Percentiles rank a stretch among this genome's conserved stretches.
These are phyloP conservation scores for Spergularia marina DNA, from an alignment of 148 eudicot genomes.

Conservation along the genomic window DNA sequence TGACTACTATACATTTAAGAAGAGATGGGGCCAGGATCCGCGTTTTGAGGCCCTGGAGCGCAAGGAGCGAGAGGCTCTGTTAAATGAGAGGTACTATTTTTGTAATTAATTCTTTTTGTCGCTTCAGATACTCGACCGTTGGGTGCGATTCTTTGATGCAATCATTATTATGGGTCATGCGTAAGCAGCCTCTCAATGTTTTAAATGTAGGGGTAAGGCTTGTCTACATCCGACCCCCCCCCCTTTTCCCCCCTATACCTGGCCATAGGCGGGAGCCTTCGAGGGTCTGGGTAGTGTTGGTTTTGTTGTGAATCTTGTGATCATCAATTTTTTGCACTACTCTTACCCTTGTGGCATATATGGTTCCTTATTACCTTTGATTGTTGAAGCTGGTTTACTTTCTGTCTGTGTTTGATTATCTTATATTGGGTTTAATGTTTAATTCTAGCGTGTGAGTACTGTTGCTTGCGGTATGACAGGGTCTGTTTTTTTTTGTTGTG, in stretches of 20 bases:
- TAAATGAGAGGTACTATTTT: slow-evolving; percentile 76
- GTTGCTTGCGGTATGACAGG: too few relatives aligned
- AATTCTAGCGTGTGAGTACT: too few relatives aligned
- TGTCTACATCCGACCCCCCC: too few relatives aligned
- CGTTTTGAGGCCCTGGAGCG: slow-evolving; percentile 83
- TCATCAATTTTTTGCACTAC: neutral
- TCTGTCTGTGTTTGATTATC: neutral
- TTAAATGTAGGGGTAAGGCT: too few relatives aligned
- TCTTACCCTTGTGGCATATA: neutral
- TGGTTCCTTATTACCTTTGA: neutral
- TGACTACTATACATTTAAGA: slow-evolving; percentile 76
- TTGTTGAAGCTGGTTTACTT: neutral
- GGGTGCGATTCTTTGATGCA: neutral
- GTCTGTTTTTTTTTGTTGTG: too few relatives aligned
- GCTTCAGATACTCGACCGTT: neutral
- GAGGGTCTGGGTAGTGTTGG: too few relatives aligned
- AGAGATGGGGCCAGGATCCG: slow-evolving; percentile 85
- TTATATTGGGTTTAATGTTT: too few relatives aligned
- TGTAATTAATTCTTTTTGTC: neutral
- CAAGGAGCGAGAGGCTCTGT: slow-evolving; percentile 74
- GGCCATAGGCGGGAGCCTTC: too few relatives aligned
- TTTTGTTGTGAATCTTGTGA: too few relatives aligned
- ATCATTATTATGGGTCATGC: too few relatives aligned
- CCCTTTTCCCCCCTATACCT: too few relatives aligned
- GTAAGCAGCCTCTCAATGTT: too few relatives aligned